Percentiles rank a stretch among this genome's conserved stretches.
phyloP scores from a whole-genome alignment of 1,139 yeast species.

The Yamadazyma oceani region DNA sequence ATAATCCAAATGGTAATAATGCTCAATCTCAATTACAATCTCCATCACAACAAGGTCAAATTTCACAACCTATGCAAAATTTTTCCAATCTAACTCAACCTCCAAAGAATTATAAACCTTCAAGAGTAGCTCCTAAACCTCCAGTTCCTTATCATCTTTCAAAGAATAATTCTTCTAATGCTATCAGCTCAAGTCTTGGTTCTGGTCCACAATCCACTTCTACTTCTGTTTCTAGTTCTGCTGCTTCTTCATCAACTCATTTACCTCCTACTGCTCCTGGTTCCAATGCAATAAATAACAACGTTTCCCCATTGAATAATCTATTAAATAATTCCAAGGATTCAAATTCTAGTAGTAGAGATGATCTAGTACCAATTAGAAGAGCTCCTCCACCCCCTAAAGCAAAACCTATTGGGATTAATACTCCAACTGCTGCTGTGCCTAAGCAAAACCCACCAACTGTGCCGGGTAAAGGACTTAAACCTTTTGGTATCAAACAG shows the following conservation, averaged over 20 bases:
- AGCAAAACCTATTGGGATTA: constrained; percentile 5
- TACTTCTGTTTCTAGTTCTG: constrained; percentile 3
- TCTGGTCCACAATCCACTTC: constrained; percentile 3
- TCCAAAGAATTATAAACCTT: constrained; percentile 30
- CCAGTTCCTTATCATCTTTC: constrained; percentile 44
- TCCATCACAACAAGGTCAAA: constrained; percentile 3
- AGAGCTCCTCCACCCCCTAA: constrained; percentile 58
- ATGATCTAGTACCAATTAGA: constrained; percentile 47
- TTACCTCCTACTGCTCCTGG: constrained; percentile 8
- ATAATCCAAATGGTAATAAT: constrained; percentile 19
- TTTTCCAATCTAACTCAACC: constrained; percentile 18
- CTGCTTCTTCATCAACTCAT: not conserved
- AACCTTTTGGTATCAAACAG: constrained; percentile 4
- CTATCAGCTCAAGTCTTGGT: not conserved
- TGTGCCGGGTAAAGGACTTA: constrained; percentile 20
- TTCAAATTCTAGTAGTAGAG: constrained; percentile 3
- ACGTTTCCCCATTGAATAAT: constrained; percentile 36
- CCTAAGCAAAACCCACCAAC: constrained; percentile 37
- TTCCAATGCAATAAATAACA: constrained; percentile 4
- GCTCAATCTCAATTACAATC: constrained; percentile 2
- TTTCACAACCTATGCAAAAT: constrained; percentile 4
- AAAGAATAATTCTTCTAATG: constrained; percentile 14
- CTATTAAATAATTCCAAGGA: constrained; percentile 28
- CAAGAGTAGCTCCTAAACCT: constrained; percentile 46
- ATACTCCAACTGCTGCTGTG: constrained; percentile 14